phyloP scores from a whole-genome alignment of 2,329 filamentous ascomycete species.

The Fusarium albosuccineum region DNA sequence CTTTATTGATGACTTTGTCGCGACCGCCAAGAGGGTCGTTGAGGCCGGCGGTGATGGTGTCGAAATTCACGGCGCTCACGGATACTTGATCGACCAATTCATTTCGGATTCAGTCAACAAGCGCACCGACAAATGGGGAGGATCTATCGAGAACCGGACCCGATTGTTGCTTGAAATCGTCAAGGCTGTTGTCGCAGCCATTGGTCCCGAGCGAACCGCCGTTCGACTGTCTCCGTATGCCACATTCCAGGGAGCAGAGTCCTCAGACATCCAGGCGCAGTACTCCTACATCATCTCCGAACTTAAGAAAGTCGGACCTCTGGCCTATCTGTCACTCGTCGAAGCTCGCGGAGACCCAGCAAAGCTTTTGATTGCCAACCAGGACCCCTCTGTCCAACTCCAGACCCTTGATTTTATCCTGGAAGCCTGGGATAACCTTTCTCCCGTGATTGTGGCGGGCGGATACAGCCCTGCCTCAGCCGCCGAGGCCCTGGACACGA shows the following conservation, averaged over 20 bases:
- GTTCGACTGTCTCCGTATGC: slow-evolving; percentile 54
- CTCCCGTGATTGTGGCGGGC: slow-evolving; percentile 47
- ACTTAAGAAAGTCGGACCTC: slow-evolving; percentile 46
- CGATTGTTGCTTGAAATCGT: slow-evolving; percentile 62
- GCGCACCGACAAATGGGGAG: slow-evolving; percentile 65
- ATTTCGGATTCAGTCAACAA: slow-evolving; percentile 54
- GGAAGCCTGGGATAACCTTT: slow-evolving; percentile 47
- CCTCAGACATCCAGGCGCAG: slow-evolving; percentile 34
- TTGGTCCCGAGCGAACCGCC: slow-evolving; percentile 54
- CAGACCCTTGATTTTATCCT: slow-evolving; percentile 49
- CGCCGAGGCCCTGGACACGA: slow-evolving; percentile 34
- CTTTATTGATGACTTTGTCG: slow-evolving; percentile 28
- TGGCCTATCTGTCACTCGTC: slow-evolving; percentile 48
- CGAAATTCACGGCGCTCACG: slow-evolving; percentile 56
- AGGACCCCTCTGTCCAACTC: slow-evolving; percentile 49
- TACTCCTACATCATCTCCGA: slow-evolving; percentile 45
- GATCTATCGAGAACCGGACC: slow-evolving; percentile 61
- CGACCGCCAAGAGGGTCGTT: slow-evolving; percentile 16
- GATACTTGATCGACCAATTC: slow-evolving; percentile 71
- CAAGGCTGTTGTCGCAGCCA: slow-evolving; percentile 50
- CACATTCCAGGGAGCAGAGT: slow-evolving; percentile 42
- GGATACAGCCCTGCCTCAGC: slow-evolving; percentile 42
- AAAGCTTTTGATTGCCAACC: slow-evolving; percentile 30
- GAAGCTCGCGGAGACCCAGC: slow-evolving; percentile 44
- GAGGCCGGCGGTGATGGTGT: slow-evolving; percentile 25